Base-by-base conservation (phyloP, 169 alveolate species). In the Plasmodium relictum region DNA sequence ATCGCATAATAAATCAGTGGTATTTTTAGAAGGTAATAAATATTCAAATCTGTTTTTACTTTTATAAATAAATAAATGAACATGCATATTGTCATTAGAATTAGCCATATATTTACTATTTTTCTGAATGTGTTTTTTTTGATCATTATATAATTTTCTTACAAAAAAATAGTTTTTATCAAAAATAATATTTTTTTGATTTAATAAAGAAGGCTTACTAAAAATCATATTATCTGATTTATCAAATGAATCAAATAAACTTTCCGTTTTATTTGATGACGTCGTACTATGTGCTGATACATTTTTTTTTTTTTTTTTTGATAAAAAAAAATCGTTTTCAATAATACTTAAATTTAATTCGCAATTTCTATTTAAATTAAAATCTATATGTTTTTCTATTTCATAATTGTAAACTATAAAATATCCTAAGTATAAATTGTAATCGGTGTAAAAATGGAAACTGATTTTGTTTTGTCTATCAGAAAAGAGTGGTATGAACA, bases 151-250 rank as follows among this genome's bases (percentile, higher is more conserved):
- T 65, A 78, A 50, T 56, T 78, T 78, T 66, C 68, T 78, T 42
- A 78, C 89, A 78, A 78, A 78, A 66, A 78, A 78, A 63, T 78
- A 78, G 22, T 78, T 78, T 44, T 66, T 78, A 78, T 78, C 89
- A 56, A 78, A 78, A 50, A 65, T 44, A 8, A 78, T 78, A 78
- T 78, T 65, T 66, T 65, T 78, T 9, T 78, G 78, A 42, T 65
- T 78, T 56, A 78, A 58, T 61, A 59, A 41, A 9, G 88, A 74
- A 74, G 20, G 7, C 1, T 16, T 73, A 74, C 31, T 74, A 16
- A 44, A n/a, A 18, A 9, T 24, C 8, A 63, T 76, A 63, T 24
- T 22, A 24, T 26, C 52, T 26, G 16, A 18, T 58, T 65, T 78
- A 39, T 59, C 73, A 22, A 65, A 31, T 14, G 89, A 65, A 26